These are phyloP conservation scores for Penicillium manginii DNA, from an alignment of 495 filamentous ascomycete species.

Conservation along the genomic window DNA sequence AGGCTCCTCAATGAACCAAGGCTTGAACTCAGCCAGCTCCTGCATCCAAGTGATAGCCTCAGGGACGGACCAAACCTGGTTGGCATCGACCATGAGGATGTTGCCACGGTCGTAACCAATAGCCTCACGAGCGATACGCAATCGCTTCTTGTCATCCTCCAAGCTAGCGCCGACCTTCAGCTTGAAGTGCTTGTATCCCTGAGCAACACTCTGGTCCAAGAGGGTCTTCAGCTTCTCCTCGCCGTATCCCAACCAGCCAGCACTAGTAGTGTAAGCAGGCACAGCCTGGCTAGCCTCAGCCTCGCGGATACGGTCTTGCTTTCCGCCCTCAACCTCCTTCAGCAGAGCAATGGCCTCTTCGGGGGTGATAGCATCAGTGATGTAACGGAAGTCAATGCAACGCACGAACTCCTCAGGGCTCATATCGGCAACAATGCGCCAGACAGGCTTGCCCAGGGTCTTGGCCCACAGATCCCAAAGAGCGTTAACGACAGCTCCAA, in stretches of 20 bases:
- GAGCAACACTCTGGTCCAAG: conserved; percentile 68
- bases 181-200: conserved; percentile 90
- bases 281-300: conserved; percentile 73
- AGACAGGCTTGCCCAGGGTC: conserved; percentile 81
- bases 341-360: conserved; percentile 80
- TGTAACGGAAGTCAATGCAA: conserved; percentile 92
- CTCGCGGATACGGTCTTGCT: conserved; percentile 68
- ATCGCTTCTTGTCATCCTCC: conserved; percentile 68
- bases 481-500: conserved; percentile 89
- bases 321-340: conserved; percentile 61
- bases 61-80: conserved; percentile 92
- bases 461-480: conserved; percentile 97
- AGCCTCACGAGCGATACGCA: conserved; percentile 76
- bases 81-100: conserved; percentile 93
- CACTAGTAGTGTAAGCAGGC: conserved; percentile 88
- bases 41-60: conserved; percentile 91
- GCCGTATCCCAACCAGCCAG: conserved; percentile 92
- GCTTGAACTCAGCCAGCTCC: conserved; percentile 79
- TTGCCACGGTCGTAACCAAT: conserved; percentile 88
- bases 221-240: conserved; percentile 80
- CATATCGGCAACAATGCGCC: conserved; percentile 89
- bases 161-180: conserved; percentile 80
- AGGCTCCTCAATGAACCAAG: conserved; percentile 98
- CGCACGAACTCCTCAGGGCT: conserved; percentile 80
- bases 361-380: conserved; percentile 89